Evolutionary conservation across 768 basidiomycete genomes (phyloP).

Genomic region (Paxillus ammoniavirescens): DNA sequence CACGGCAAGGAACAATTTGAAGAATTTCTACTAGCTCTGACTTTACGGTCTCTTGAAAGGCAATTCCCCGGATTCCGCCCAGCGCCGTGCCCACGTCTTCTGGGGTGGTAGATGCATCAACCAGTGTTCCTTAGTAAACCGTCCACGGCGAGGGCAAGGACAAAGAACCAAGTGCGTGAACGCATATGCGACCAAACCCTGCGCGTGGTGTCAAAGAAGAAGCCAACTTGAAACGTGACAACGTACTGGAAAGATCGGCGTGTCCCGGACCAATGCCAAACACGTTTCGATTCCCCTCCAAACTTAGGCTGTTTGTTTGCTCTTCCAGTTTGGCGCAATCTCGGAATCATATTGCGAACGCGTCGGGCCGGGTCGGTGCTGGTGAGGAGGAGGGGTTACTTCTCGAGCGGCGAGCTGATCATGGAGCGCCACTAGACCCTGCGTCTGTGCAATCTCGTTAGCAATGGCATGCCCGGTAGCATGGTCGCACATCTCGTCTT

Average conservation of each 20-base stretch:
- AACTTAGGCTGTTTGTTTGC: too few species aligned
- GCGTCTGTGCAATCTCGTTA: too few species aligned
- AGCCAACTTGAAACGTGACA: background rate
- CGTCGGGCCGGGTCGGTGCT: too few species aligned
- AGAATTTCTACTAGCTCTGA: background rate
- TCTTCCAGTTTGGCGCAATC: too few species aligned
- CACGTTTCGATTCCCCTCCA: too few species aligned
- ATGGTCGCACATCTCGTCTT: too few species aligned
- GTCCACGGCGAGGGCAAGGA: slow-evolving; percentile 2
- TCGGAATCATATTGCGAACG: too few species aligned
- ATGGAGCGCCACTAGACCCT: too few species aligned
- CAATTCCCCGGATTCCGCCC: slow-evolving; percentile 7
- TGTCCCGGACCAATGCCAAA: slow-evolving; percentile 3
- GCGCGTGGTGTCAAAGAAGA: background rate
- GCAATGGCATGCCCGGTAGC: too few species aligned
- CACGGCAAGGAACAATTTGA: too few species aligned
- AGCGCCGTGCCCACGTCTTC: slow-evolving; percentile 4
- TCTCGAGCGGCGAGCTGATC: too few species aligned
- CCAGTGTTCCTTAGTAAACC: slow-evolving; percentile 11
- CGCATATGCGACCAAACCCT: background rate
- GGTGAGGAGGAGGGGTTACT: too few species aligned
- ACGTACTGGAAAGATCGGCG: slow-evolving; percentile 26
- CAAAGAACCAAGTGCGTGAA: slow-evolving; percentile 26
- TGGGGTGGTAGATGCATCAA: slow-evolving; percentile 5
- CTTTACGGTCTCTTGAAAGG: slow-evolving; percentile 14